Evolutionary conservation across 345 rosid genomes (phyloP).

Genomic region (Acer campestre): DNA sequence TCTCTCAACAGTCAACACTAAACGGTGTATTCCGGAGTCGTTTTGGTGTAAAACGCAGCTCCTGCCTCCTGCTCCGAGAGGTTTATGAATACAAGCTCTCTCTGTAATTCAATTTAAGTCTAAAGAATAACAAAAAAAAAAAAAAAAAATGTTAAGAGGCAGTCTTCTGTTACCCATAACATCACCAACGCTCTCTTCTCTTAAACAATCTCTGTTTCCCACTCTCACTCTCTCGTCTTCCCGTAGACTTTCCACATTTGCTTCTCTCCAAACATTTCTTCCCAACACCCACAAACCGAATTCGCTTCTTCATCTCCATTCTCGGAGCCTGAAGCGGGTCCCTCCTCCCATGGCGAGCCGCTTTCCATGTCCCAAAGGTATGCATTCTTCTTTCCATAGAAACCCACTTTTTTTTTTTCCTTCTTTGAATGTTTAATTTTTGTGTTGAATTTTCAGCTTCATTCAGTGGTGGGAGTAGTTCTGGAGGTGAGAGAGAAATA

Average conservation of each 20-base stretch:
- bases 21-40: too few relatives aligned
- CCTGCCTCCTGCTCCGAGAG: not conserved
- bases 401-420: not conserved
- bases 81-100: not conserved
- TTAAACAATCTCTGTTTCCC: constrained; percentile 45
- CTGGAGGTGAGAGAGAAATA: constrained; percentile 55
- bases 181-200: constrained; percentile 33
- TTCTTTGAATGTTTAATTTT: not conserved
- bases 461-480: constrained; percentile 44
- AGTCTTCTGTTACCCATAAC: constrained; percentile 30
- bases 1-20: too few relatives aligned
- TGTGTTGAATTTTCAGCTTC: constrained; percentile 45
- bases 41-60: too few relatives aligned
- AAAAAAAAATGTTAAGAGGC: constrained; percentile 41
- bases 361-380: constrained; percentile 26
- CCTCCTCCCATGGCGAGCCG: constrained; percentile 22
- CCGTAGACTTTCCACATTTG: constrained; percentile 36
- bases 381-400: constrained; percentile 20
- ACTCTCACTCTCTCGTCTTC: constrained; percentile 31
- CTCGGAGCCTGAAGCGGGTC: constrained; percentile 10
- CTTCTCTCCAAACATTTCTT: constrained; percentile 30
- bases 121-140: not conserved
- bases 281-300: constrained; percentile 24
- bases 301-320: constrained; percentile 19
- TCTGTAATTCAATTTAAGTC: not conserved